These are phyloP conservation scores for Monilinia fructicola DNA, from an alignment of 2,329 filamentous ascomycete genomes.

Conservation along the genomic window DNA sequence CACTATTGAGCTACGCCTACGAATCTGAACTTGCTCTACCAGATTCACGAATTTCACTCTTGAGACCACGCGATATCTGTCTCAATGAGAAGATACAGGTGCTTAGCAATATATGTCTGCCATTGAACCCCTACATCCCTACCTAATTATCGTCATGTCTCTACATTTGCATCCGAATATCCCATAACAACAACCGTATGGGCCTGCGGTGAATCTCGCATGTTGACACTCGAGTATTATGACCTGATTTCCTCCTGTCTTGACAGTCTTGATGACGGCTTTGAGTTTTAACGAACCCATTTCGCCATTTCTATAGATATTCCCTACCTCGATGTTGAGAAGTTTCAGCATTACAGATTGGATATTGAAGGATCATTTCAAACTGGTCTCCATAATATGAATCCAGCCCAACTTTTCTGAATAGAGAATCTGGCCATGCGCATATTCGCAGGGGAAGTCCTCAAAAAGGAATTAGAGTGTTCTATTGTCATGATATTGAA, in stretches of 20 bases:
- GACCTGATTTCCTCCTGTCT: not conserved
- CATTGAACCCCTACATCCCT: not conserved
- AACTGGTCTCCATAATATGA: not conserved
- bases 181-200: not conserved
- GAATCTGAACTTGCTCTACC: slow-evolving; percentile 3
- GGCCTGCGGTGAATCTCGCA: not conserved
- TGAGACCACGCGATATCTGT: not conserved
- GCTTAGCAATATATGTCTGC: not conserved
- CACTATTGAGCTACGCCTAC: not conserved
- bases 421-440: not conserved
- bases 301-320: not conserved
- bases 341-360: not conserved
- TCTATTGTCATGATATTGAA: not conserved
- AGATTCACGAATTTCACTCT: not conserved
- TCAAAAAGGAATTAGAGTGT: not conserved
- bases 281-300: not conserved
- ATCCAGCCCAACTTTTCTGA: not conserved
- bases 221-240: not conserved
- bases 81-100: not conserved
- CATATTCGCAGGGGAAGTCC: not conserved
- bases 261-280: not conserved
- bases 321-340: not conserved
- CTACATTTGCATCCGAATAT: not conserved
- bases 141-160: not conserved
- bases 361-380: not conserved